Percentiles rank a stretch among this genome's conserved stretches.
These are phyloP conservation scores for Bryoerythrophyllum caledonicum DNA, from an alignment of 225 moss, liverwort and hornwort species.

Conservation along the genomic window DNA sequence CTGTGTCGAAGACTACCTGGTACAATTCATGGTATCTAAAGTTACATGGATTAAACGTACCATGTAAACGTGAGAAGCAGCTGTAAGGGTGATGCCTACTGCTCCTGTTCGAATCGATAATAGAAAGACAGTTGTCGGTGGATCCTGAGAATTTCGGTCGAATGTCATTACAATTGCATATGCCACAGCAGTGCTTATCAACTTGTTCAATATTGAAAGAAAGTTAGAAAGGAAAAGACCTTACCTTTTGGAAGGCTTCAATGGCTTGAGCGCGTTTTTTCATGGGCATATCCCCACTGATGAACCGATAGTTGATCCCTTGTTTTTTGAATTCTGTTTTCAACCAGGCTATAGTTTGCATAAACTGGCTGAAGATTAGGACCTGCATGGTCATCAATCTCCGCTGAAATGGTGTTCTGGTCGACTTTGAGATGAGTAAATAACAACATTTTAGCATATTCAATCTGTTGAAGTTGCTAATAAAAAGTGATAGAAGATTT, in stretches of 20 bases:
- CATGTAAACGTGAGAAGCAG: constrained; percentile 99
- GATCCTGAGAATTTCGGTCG: constrained; percentile 65
- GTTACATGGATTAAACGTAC: constrained; percentile 38
- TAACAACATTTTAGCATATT: neutral
- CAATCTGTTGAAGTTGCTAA: constrained; percentile 3
- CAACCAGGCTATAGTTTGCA: constrained; percentile 99
- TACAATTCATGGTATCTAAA: neutral
- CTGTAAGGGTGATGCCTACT: constrained; percentile 96
- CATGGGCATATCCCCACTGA: constrained; percentile 99
- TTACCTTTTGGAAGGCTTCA: constrained; percentile 97
- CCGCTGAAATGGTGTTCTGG: constrained; percentile 4
- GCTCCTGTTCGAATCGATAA: constrained; percentile 98
- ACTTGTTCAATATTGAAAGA: constrained; percentile 5
- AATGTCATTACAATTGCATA: constrained; percentile 24
- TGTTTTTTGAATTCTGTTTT: constrained; percentile 96
- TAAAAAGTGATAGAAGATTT: neutral
- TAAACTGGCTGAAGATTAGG: constrained; percentile 97
- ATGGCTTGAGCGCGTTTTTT: constrained; percentile 98
- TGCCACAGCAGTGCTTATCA: neutral
- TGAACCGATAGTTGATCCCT: constrained; percentile 93
- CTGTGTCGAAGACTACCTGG: neutral
- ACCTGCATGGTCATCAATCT: constrained; percentile 53
- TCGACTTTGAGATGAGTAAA: constrained; percentile 1
- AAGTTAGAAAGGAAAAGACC: neutral
- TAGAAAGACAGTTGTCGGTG: constrained; percentile 96